Conservation (phyloP, 2,329 filamentous ascomycete species). For the Claviceps pusilla region DNA sequence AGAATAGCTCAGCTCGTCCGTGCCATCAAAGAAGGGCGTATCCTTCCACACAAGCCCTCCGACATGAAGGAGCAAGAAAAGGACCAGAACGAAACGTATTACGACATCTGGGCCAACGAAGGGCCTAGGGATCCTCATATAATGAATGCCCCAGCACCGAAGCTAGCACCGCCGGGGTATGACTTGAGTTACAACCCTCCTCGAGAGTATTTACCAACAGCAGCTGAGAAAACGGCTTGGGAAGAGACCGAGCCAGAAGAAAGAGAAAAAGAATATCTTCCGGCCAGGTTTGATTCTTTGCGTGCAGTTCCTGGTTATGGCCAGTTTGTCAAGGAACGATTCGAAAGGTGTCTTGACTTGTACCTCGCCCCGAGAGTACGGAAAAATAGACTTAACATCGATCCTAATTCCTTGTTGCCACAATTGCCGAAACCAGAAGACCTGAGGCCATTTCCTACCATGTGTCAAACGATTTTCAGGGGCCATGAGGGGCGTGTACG, state of each 20-base stretch:
- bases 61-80: slow-evolving; percentile 53
- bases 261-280: slow-evolving; percentile 74
- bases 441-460: slow-evolving; percentile 84
- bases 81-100: slow-evolving; percentile 56
- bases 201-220: slow-evolving; percentile 78
- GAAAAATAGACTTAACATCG: slow-evolving; percentile 90
- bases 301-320: slow-evolving; percentile 88
- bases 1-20: slow-evolving; percentile 93
- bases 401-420: slow-evolving; percentile 79
- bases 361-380: slow-evolving; percentile 87
- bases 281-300: slow-evolving; percentile 66
- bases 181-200: slow-evolving; percentile 95
- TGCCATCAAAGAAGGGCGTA: slow-evolving; percentile 85
- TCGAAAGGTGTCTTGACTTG: slow-evolving; percentile 86
- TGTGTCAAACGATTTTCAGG: slow-evolving; percentile 71
- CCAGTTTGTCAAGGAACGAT: slow-evolving; percentile 83
- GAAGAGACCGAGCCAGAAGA: slow-evolving; percentile 79
- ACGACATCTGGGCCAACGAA: slow-evolving; percentile 93
- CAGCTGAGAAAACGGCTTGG: slow-evolving; percentile 74
- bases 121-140: slow-evolving; percentile 65
- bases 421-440: slow-evolving; percentile 90
- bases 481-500: slow-evolving; percentile 83
- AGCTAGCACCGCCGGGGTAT: slow-evolving; percentile 82
- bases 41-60: slow-evolving; percentile 73
- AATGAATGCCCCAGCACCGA: slow-evolving; percentile 92